Evolutionary conservation across 2,329 filamentous ascomycete species (phyloP), one percentile per base, ranked within the genome.

Genomic region (Cryphonectria japonica): DNA sequence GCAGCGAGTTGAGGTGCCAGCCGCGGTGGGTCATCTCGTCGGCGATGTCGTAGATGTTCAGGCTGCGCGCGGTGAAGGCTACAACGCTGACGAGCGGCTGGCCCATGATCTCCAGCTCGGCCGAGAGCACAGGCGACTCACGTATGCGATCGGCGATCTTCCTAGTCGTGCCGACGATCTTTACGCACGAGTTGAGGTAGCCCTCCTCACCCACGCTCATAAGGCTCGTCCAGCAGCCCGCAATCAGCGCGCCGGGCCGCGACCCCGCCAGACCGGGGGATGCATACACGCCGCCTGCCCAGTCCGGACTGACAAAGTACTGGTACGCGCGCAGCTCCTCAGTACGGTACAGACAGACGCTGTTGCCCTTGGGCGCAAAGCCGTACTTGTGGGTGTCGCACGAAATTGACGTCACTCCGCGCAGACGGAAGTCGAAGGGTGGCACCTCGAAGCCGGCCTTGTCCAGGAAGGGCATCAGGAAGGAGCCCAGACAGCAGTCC

Each of bases 301-400:
- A 99, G 82, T 97, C 93, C 8, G 96, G 92, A 43, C 92, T 93
- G 79, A 99, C 92, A 82, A 97, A 99, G 86, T 99, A 99, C 82
- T 99, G 96, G 82, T 97, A 95, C 70, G 90, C 89, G 76, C 96
- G 90, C 75, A 97, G 88, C 63, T 88, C 84, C 46, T 91, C 87
- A 62, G 90, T 92, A 76, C 96, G 93, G 86, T 99, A 99, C 59
- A 99, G 87, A 19, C 97, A 87, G 1, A 94, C 96, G 67, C 92
- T 96, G 86, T 97, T 99, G 75, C 96, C 96, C 84, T 99, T 99
- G 68, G 96, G 96, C 0, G 96, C 96, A 79, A 99, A 99, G 52
- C 96, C 96, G 80, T 99, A 99, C 82, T 99, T 99, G 87, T 99
- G 96, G 2, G 96, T 99, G 80, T 99, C 96, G 80, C 95, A 97